A percentile compares a stretch with the other conserved stretches of the same genome.
phyloP scores from a whole-genome alignment of 805 yeast species.

The Candida lessepsii region DNA sequence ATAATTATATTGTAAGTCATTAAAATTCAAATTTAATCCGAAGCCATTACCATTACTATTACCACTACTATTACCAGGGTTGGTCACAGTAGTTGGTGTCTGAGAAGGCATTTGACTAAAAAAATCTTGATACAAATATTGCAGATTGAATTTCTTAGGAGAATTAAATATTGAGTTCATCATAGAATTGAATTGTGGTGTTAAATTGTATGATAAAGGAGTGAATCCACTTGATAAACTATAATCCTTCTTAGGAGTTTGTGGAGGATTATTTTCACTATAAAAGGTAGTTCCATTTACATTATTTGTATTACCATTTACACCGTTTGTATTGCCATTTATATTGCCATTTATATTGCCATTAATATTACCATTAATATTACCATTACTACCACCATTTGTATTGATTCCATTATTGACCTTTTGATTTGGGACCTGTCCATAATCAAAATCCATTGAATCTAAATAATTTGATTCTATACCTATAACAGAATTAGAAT shows the following conservation, averaged over 20 bases:
- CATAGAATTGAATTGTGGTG: slow-evolving; percentile 41
- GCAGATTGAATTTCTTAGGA: slow-evolving; percentile 25
- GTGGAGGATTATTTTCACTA: slow-evolving; percentile 24
- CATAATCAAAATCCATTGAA: slow-evolving; percentile 15
- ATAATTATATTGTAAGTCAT: slow-evolving; percentile 9
- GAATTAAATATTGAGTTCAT: slow-evolving; percentile 39
- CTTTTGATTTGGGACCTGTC: slow-evolving; percentile 14
- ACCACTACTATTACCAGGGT: too few relatives aligned
- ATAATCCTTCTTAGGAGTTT: slow-evolving; percentile 37
- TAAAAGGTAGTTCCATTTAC: slow-evolving; percentile 7
- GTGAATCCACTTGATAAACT: slow-evolving; percentile 29
- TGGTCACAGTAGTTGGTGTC: background rate
- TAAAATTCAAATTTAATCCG: slow-evolving; percentile 2
- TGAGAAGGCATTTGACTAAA: slow-evolving; percentile 13
- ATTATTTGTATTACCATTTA: too few relatives aligned
- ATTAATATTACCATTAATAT: too few relatives aligned
- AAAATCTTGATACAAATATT: slow-evolving; percentile 24
- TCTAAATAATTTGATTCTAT: slow-evolving; percentile 20
- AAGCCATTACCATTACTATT: slow-evolving; percentile 1
- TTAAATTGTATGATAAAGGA: slow-evolving; percentile 33
- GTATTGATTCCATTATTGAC: too few relatives aligned
- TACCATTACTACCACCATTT: too few relatives aligned
- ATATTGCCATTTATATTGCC: too few relatives aligned
- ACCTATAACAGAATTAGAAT: slow-evolving; percentile 29
- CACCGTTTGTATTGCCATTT: too few relatives aligned